Evolutionary conservation across 176 grass and related monocot genomes (phyloP).

Genomic region (Rhynchospora tenuis): DNA sequence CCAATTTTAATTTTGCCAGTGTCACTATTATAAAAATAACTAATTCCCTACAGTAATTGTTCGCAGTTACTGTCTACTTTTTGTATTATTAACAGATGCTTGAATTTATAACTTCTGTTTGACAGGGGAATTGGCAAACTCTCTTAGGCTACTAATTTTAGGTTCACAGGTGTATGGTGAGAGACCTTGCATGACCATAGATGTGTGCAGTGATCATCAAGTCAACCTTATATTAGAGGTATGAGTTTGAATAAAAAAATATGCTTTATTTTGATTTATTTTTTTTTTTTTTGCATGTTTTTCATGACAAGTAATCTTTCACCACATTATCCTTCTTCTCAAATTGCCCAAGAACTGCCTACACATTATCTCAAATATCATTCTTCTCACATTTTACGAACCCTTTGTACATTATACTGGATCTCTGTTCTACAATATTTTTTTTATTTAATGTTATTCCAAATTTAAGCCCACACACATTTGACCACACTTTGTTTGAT

Average conservation of each 20-base stretch:
- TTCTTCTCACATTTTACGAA: not conserved
- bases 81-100: not conserved
- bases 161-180: conserved; percentile 58
- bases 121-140: conserved; percentile 29
- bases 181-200: conserved; percentile 67
- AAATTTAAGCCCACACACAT: not conserved
- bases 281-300: not conserved
- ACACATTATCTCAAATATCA: not conserved
- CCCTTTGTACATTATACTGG: too few species aligned
- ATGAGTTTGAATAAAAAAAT: not conserved
- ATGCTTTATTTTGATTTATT: not conserved
- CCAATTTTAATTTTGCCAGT: not conserved
- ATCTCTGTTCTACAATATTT: too few species aligned
- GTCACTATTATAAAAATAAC: not conserved
- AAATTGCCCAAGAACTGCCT: not conserved
- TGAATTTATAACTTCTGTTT: conserved; percentile 8
- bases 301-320: conserved; percentile 7
- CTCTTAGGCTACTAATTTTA: conserved; percentile 60
- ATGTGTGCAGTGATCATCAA: conserved; percentile 77
- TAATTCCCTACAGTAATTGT: not conserved
- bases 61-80: not conserved
- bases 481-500: not conserved
- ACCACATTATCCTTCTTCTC: not conserved
- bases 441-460: not conserved
- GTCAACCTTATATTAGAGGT: conserved; percentile 77